phyloP scores from a whole-genome alignment of 73 alveolate genomes.

The Paramecium caudatum region DNA sequence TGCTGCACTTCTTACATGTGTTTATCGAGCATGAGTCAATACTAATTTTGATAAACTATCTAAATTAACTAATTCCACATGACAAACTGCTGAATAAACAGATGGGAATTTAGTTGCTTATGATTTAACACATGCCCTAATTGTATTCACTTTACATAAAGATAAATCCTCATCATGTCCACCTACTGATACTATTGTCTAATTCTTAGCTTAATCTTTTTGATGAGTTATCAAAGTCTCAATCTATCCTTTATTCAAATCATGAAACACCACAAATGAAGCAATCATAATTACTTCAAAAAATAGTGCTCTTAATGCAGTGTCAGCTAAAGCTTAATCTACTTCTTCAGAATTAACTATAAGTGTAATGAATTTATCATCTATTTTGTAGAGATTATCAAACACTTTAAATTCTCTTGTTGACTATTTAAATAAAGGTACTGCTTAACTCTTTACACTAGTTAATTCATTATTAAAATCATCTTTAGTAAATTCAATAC shows the following conservation, averaged over 20 bases:
- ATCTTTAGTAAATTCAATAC: conserved; percentile 58
- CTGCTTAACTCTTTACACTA: conserved; percentile 41
- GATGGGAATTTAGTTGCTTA: not conserved
- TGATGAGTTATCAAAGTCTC: not conserved
- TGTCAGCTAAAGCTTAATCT: conserved; percentile 18
- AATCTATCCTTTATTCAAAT: not conserved
- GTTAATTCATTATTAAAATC: conserved; percentile 53
- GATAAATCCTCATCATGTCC: conserved; percentile 35
- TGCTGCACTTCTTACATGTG: conserved; percentile 58
- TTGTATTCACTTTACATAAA: conserved; percentile 16
- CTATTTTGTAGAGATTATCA: conserved; percentile 67
- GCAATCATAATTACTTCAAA: conserved; percentile 38
- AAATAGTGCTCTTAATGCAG: not conserved
- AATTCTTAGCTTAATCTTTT: conserved; percentile 21
- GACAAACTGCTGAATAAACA: conserved; percentile 12
- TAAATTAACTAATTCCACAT: conserved; percentile 24
- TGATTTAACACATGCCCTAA: conserved; percentile 58
- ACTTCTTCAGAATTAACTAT: not conserved
- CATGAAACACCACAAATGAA: conserved; percentile 40
- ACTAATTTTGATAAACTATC: conserved; percentile 52
- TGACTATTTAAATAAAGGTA: conserved; percentile 43
- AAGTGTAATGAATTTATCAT: conserved; percentile 54
- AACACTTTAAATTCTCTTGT: conserved; percentile 42
- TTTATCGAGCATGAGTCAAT: conserved; percentile 55
- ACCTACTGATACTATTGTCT: conserved; percentile 36